Evolutionary conservation across 2,329 filamentous ascomycete genomes (phyloP).

Genomic region (Apiospora arundinis): DNA sequence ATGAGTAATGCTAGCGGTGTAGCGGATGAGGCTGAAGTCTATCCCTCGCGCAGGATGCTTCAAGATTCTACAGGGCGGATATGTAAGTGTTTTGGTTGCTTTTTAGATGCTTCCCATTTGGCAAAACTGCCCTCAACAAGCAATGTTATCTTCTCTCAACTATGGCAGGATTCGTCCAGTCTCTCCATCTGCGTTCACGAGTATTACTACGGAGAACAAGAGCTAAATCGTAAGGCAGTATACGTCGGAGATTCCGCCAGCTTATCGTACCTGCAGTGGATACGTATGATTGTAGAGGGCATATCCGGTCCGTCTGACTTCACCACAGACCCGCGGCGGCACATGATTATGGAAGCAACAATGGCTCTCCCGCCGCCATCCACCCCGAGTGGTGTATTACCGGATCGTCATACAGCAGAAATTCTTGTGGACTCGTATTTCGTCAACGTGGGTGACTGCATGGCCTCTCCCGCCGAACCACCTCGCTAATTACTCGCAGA

Average conservation of each 20-base stretch:
- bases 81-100: constrained; percentile 47
- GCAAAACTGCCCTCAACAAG: not conserved
- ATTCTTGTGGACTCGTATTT: constrained; percentile 66
- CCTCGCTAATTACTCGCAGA: constrained; percentile 46
- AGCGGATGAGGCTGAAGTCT: constrained; percentile 63
- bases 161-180: not conserved
- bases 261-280: constrained; percentile 64
- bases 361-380: constrained; percentile 53
- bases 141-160: too few relatives aligned
- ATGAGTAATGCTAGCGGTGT: constrained; percentile 50
- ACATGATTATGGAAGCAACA: constrained; percentile 62
- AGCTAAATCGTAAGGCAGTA: constrained; percentile 43
- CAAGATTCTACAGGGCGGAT: constrained; percentile 64
- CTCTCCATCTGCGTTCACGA: not conserved
- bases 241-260: constrained; percentile 70
- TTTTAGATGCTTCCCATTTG: not conserved
- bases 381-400: constrained; percentile 59
- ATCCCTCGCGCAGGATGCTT: constrained; percentile 62
- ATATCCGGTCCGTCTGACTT: constrained; percentile 62
- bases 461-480: not conserved
- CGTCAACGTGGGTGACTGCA: constrained; percentile 54
- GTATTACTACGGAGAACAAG: not conserved
- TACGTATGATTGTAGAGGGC: constrained; percentile 65
- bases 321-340: constrained; percentile 61
- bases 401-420: constrained; percentile 59